Base-by-base conservation (phyloP, 352 stramenopile species). In the Pythium sukuiense region DNA sequence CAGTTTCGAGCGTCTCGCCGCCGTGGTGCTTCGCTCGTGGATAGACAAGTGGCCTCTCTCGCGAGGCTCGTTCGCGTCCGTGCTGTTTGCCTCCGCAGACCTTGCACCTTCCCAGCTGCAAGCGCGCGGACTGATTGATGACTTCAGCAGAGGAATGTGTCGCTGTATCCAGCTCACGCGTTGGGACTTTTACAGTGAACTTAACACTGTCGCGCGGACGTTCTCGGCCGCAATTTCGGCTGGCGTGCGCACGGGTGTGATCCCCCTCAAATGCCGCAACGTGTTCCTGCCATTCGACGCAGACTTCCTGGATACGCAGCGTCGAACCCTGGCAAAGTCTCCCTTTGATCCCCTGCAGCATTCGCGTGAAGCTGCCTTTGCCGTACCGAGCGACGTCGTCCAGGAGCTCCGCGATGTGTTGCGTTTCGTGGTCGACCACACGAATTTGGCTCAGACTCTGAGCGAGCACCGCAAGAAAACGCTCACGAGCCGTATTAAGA, bases 161-260 rank as follows among this genome's bases (percentile, higher is more conserved):
- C 63, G 69, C 26, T 83, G 72, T 16, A 69, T 87, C 32, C 50
- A 45, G 6, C 48, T 87, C 27, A 84, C 78, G 2, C 73, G 69
- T 12, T 84, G 79, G 60, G 74, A 79, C 37, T 87, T 78, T 35
- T 62, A 72, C 30, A 84, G 76, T 52, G 69, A 80, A 14, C 30
- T 84, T 3, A 76, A 84, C 49, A 29, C 43, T 0, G 32, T 87
- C 30, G 59, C 68, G 7, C 55, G 69, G 4, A 78, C 78, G 4
- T 87, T 84, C 57, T 83, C 77, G 35, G 59, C 70, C 1, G 63
- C 58, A 18, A 72, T 87, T 1, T 69, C 74, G 29, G 72, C 65
- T 0, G 72, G 76, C 2, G 76, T 83, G 11, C 69, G 76, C 26
- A 84, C 69, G 2, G 74, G 76, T 8, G 70, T 87, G 45, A 72